Conservation (phyloP, 768 basidiomycete species). For the Amanita jacksonii region DNA sequence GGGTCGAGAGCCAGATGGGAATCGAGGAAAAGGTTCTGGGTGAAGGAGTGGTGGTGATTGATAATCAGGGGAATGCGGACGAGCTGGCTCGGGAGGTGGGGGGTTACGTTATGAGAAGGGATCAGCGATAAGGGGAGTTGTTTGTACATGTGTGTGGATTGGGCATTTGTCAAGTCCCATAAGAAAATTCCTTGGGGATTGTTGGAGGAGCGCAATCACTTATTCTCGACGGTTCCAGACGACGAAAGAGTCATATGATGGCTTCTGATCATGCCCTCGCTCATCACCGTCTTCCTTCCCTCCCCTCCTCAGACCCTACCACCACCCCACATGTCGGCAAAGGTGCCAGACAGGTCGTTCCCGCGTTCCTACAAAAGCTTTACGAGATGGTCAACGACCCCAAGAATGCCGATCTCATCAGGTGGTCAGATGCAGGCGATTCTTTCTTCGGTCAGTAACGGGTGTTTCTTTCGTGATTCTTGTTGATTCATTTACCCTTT, state of each 20-base stretch:
- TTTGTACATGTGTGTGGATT: not conserved
- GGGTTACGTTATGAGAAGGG: constrained; percentile 8
- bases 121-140: not conserved
- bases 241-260: constrained; percentile 25
- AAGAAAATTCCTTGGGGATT: not conserved
- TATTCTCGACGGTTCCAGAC: no score
- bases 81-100: constrained; percentile 56
- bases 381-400: constrained; percentile 92
- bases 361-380: constrained; percentile 88
- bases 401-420: constrained; percentile 72
- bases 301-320: constrained; percentile 16
- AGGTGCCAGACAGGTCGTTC: constrained; percentile 33
- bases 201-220: no score
- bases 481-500: not conserved
- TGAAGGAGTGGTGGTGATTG: constrained; percentile 82
- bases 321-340: constrained; percentile 20
- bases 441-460: constrained; percentile 71
- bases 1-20: constrained; percentile 74
- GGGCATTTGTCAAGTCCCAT: not conserved
- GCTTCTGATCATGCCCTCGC: constrained; percentile 45
- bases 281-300: constrained; percentile 23
- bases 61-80: constrained; percentile 72
- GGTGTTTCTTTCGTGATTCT: not conserved
- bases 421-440: constrained; percentile 87
- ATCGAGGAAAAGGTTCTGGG: constrained; percentile 67